Conservation (phyloP, 2,329 filamentous ascomycete species). For the Aspergillus phoenicis region DNA sequence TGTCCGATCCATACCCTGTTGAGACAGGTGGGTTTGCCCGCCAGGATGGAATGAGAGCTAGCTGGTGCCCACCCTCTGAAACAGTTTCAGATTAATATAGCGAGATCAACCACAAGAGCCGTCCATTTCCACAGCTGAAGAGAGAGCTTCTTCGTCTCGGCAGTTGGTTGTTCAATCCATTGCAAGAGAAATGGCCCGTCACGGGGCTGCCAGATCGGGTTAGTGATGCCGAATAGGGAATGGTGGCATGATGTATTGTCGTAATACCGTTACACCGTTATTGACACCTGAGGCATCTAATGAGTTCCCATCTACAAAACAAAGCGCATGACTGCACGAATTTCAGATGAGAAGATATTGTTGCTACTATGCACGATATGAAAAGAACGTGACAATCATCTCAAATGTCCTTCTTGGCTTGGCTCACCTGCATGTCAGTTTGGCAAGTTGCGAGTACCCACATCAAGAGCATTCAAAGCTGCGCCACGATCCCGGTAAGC, state of each 20-base stretch:
- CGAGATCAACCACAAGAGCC: not conserved
- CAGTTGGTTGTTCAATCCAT: not conserved
- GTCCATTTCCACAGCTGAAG: not conserved
- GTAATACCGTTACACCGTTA: not conserved
- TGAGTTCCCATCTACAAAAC: no score
- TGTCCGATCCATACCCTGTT: no score
- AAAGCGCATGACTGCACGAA: no score
- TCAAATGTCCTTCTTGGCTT: not conserved
- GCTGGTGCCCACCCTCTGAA: not conserved
- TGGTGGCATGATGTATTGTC: not conserved
- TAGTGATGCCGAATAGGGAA: not conserved
- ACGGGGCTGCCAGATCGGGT: not conserved
- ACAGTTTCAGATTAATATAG: conserved; percentile 3
- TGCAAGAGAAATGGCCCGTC: not conserved
- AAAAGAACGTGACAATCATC: not conserved
- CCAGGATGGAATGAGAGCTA: not conserved
- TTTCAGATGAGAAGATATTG: not conserved
- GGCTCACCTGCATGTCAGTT: not conserved
- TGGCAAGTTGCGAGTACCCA: not conserved
- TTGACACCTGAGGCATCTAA: not conserved
- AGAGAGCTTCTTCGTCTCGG: not conserved
- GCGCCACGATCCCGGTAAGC: not conserved
- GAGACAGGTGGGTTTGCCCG: not conserved
- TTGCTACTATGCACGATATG: not conserved
- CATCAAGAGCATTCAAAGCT: not conserved